phyloP scores from a whole-genome alignment of 208 protist genomes.

The Crithidia fasciculata region DNA sequence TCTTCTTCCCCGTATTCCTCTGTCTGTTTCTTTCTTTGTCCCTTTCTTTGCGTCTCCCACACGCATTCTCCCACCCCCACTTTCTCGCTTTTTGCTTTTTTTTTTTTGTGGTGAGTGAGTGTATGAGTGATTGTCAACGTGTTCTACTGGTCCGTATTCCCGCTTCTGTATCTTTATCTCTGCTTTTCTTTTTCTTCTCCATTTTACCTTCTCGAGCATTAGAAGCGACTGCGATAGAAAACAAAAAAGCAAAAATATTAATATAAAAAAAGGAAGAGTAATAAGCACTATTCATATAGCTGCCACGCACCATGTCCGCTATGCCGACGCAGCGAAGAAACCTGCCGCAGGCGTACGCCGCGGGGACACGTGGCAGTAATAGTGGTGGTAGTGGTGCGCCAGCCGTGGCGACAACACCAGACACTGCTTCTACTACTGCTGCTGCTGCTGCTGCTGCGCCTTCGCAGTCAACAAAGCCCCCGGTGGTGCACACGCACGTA shows the following conservation, averaged over 20 bases:
- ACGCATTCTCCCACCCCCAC: background rate
- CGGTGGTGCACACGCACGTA: background rate
- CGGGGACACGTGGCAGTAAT: background rate
- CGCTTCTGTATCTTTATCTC: background rate
- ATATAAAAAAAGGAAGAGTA: too few species aligned
- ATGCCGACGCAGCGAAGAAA: conserved; percentile 3
- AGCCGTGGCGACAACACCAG: background rate
- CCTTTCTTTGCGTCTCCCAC: too few species aligned
- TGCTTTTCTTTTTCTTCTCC: conserved; percentile 1
- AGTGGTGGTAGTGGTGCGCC: background rate
- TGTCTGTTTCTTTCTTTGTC: background rate
- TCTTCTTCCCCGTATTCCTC: background rate
- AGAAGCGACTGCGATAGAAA: too few species aligned
- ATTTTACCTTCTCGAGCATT: background rate
- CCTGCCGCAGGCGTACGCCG: conserved; percentile 2
- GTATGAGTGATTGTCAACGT: background rate
- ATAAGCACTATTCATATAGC: too few species aligned
- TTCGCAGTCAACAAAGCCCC: too few species aligned
- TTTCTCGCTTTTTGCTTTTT: background rate
- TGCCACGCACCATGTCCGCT: background rate
- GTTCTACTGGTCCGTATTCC: background rate
- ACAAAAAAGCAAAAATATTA: too few species aligned
- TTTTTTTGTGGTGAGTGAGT: background rate
- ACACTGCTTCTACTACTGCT: background rate
- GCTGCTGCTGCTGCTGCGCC: background rate